Evolutionary conservation across 2,329 filamentous ascomycete species (phyloP), one percentile per base, ranked within the genome.

Genomic region (Colletotrichum coccodes): DNA sequence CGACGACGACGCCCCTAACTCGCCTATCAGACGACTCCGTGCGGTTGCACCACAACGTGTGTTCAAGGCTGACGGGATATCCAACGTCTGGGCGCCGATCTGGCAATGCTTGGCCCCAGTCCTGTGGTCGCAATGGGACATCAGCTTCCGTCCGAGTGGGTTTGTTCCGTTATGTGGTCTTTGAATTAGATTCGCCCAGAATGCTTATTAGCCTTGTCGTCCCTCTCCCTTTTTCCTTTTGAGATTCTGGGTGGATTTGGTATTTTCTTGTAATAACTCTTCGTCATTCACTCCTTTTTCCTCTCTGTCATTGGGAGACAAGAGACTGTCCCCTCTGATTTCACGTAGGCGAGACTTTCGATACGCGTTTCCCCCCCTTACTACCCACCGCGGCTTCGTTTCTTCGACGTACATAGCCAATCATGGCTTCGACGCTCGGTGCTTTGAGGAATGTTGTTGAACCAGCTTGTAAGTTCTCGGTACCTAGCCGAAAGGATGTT

Each of bases 381-480:
- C 18, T 36, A 58, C 14, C 7, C 14, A 34, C 21, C 8, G n/a
- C 23, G 12, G 23, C 4, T 26, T 46, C 28, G 9, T 14, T 16
- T 49, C 7, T 32, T 46, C 11, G 3, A 38, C 40, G 14, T 38
- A 26, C 46, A 36, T 26, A 54, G 16, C 46, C 40, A 5, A 57
- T 38, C 44, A 71, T 71, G 69, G 46, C 66, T 36, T 66, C 69
- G 16, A 23, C 57, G 26, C 58, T 65, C n/a, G 56, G 44, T 23
- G 66, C 34, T 23, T 4, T 71, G 66, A 66, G 64, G 34, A 71
- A 71, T 28, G 60, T 65, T 14, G 32, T 65, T 6, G 69, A 71
- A 58, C 69, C 69, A 16, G 61, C 65, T 26, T 70, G 69, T 71
- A 46, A 70, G 69, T 61, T 18, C n/a, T 11, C 23, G 16, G 11